A percentile compares a stretch with the other conserved stretches of the same genome.
Conservation (phyloP, 768 basidiomycete genomes). For the Dioszegia crocea region DNA sequence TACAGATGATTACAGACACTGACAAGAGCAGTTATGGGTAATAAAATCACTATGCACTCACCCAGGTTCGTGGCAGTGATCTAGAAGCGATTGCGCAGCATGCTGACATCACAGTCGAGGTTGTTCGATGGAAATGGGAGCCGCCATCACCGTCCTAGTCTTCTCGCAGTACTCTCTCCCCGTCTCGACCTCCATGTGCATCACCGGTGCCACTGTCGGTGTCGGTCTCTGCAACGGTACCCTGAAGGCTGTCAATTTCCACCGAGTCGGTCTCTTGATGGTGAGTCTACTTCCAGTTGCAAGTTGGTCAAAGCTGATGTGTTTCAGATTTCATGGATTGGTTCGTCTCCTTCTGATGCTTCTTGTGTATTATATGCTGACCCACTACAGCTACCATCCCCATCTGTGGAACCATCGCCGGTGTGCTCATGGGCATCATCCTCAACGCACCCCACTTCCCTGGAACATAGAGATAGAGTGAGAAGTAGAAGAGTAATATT, state of each 20-base stretch:
- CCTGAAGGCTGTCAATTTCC: slow-evolving; percentile 47
- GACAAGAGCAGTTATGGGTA: slow-evolving; percentile 43
- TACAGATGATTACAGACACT: neutral
- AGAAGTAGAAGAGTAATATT: no score
- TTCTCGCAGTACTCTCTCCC: slow-evolving; percentile 50
- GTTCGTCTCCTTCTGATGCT: neutral
- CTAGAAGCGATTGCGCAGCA: no score
- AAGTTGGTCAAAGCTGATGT: neutral
- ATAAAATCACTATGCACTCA: slow-evolving; percentile 52
- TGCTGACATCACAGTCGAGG: slow-evolving; percentile 39
- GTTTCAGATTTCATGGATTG: slow-evolving; percentile 26
- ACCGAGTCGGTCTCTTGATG: slow-evolving; percentile 47
- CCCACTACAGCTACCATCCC: slow-evolving; percentile 31
- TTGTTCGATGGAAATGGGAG: slow-evolving; percentile 54
- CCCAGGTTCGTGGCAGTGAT: slow-evolving; percentile 27
- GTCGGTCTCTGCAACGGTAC: slow-evolving; percentile 38
- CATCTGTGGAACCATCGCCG: slow-evolving; percentile 35
- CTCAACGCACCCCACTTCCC: slow-evolving; percentile 45
- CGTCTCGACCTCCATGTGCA: slow-evolving; percentile 45
- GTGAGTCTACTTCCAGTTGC: neutral
- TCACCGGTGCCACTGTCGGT: slow-evolving; percentile 42
- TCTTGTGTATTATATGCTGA: no score
- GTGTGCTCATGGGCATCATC: slow-evolving; percentile 43
- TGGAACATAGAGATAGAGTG: neutral
- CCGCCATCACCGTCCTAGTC: slow-evolving; percentile 53